Percentiles rank a stretch among this genome's conserved stretches.
phyloP scores from a whole-genome alignment of 306 rosid genomes.

The Inga leiocalycina region DNA sequence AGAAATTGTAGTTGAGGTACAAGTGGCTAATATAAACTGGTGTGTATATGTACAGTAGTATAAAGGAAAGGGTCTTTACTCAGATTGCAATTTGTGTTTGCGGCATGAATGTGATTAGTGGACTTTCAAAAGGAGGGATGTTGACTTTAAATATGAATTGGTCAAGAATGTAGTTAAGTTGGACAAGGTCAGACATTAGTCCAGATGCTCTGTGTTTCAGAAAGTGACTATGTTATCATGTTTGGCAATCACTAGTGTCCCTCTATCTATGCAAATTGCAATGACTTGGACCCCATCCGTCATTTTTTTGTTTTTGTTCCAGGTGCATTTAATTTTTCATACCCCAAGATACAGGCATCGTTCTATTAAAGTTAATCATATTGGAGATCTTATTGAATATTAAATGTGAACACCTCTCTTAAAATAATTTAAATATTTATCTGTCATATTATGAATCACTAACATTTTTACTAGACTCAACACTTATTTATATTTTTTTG shows the following conservation, averaged over 20 bases:
- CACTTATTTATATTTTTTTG: no score
- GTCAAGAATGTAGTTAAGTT: neutral
- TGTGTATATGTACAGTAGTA: no score
- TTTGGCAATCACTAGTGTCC: neutral
- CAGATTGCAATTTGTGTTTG: neutral
- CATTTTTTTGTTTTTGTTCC: neutral
- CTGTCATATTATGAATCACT: fast-evolving
- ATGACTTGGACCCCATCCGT: neutral
- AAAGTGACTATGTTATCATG: neutral
- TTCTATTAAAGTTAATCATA: no score
- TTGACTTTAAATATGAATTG: neutral
- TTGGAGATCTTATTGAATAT: fast-evolving
- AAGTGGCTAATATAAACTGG: no score
- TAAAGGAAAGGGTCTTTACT: neutral
- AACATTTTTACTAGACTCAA: no score
- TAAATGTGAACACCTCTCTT: no score
- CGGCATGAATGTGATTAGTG: neutral
- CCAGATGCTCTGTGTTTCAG: neutral
- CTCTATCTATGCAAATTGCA: neutral
- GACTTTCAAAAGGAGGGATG: neutral
- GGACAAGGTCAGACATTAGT: neutral
- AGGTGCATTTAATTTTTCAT: neutral
- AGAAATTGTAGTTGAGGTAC: no score
- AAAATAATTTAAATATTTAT: no score
- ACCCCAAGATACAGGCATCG: no score